Evolutionary conservation across 1,284 basidiomycete genomes (phyloP).

Genomic region (Sporisorium exsertum): DNA sequence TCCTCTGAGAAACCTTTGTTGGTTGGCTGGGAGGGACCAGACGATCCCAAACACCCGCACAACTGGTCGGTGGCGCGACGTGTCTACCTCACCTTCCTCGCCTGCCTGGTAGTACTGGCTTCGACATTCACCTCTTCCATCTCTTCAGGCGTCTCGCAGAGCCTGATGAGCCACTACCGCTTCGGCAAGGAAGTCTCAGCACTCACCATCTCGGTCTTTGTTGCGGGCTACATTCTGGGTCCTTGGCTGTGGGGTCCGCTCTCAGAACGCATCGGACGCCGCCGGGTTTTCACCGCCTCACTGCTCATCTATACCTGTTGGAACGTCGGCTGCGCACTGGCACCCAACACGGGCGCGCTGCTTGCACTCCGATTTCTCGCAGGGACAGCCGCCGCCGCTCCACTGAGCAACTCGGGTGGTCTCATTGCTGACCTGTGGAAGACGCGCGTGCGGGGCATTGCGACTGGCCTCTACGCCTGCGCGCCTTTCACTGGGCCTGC

Average conservation of each 20-base stretch:
- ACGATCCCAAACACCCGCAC: slow-evolving; percentile 74
- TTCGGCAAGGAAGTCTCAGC: slow-evolving; percentile 76
- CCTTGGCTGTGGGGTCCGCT: slow-evolving; percentile 75
- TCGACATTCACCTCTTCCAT: slow-evolving; percentile 77
- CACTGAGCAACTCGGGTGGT: slow-evolving; percentile 72
- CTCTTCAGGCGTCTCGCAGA: slow-evolving; percentile 77
- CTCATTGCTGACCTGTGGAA: slow-evolving; percentile 77
- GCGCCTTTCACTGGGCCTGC: slow-evolving; percentile 82
- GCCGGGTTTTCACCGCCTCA: slow-evolving; percentile 77
- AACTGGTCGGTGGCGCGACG: slow-evolving; percentile 75
- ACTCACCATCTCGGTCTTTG: slow-evolving; percentile 78
- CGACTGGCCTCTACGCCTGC: slow-evolving; percentile 77
- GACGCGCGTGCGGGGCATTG: slow-evolving; percentile 76
- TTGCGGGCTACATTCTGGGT: slow-evolving; percentile 73
- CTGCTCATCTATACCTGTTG: slow-evolving; percentile 75
- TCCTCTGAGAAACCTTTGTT: neutral
- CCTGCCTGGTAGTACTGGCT: slow-evolving; percentile 77
- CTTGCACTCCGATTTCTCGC: slow-evolving; percentile 78
- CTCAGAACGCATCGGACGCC: slow-evolving; percentile 74
- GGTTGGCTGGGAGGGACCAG: slow-evolving; percentile 58
- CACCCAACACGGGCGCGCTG: slow-evolving; percentile 75
- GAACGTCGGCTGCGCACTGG: slow-evolving; percentile 77
- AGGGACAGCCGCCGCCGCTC: slow-evolving; percentile 74
- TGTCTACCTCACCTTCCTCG: slow-evolving; percentile 76
- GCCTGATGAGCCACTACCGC: slow-evolving; percentile 74